Conservation (phyloP, 1,284 basidiomycete genomes). For the Fereydounia khargensis region DNA sequence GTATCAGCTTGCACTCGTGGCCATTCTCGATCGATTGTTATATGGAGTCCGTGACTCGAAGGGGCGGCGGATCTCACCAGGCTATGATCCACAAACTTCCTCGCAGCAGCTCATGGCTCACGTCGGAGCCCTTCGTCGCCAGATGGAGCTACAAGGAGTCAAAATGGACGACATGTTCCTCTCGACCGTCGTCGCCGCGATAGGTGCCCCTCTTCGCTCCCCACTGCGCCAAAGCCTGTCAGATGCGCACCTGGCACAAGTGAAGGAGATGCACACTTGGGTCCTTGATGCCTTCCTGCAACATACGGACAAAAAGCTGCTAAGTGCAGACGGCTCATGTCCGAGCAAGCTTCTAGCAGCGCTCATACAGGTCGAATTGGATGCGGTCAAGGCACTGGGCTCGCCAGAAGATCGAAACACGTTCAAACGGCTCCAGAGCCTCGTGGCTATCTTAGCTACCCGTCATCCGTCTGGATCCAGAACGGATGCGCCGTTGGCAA, state of each 20-base stretch:
- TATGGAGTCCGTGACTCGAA: background rate
- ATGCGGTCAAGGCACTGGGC: background rate
- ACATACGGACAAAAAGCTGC: background rate
- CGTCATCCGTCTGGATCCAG: no score
- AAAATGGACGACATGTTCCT: constrained; percentile 16
- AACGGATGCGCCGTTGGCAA: background rate
- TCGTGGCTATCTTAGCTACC: background rate
- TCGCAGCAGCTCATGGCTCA: background rate
- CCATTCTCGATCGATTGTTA: constrained; percentile 3
- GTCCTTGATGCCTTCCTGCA: background rate
- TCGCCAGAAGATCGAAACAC: background rate
- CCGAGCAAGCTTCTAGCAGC: background rate
- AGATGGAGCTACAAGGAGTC: constrained; percentile 10
- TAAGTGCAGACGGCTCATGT: background rate
- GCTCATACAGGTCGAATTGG: constrained; percentile 10
- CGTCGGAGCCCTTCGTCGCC: background rate
- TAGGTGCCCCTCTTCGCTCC: constrained; percentile 10
- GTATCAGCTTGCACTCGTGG: constrained; percentile 17
- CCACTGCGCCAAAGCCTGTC: constrained; percentile 11
- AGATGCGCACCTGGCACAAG: background rate
- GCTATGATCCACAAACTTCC: background rate
- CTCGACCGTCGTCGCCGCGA: constrained; percentile 11
- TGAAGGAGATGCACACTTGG: background rate
- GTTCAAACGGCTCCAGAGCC: background rate
- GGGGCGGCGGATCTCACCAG: background rate